Percentiles rank a stretch among this genome's conserved stretches.
phyloP scores from a whole-genome alignment of 73 alveolate genomes.

The Paramecium sonneborni region DNA sequence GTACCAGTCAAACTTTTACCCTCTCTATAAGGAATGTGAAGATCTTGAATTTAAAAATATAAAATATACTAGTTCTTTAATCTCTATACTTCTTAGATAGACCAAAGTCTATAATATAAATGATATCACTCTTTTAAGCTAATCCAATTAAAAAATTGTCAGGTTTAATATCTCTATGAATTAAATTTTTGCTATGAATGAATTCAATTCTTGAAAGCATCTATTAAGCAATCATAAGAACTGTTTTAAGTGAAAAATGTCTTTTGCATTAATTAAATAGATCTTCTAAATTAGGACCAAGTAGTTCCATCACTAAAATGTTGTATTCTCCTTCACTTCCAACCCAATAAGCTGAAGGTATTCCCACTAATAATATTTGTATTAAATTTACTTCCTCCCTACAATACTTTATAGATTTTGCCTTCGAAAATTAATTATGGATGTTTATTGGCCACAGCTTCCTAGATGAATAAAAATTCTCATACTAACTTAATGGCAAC shows the following conservation, averaged over 20 bases:
- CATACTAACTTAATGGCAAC: constrained; percentile 20
- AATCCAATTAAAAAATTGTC: constrained; percentile 82
- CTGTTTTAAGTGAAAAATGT: constrained; percentile 71
- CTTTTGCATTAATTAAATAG: constrained; percentile 69
- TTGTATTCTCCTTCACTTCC: constrained; percentile 85
- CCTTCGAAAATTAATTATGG: constrained; percentile 1
- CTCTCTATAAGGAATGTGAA: constrained; percentile 53
- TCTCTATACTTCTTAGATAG: constrained; percentile 70
- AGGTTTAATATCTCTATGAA: constrained; percentile 75
- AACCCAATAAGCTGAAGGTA: constrained; percentile 84
- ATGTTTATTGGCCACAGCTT: not conserved
- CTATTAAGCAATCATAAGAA: constrained; percentile 65
- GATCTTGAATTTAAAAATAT: not conserved
- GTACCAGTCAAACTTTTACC: constrained; percentile 74
- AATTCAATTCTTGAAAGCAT: constrained; percentile 65
- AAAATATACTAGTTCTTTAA: constrained; percentile 58
- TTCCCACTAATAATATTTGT: constrained; percentile 69
- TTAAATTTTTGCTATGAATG: constrained; percentile 60
- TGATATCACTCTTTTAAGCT: constrained; percentile 77
- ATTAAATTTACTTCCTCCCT: not conserved
- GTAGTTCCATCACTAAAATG: constrained; percentile 70
- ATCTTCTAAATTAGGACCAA: constrained; percentile 80
- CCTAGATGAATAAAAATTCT: not conserved
- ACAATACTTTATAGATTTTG: not conserved
- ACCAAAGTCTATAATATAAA: constrained; percentile 72